phyloP scores from a whole-genome alignment of 1,284 basidiomycete species.

The Termitomyces sp. region DNA sequence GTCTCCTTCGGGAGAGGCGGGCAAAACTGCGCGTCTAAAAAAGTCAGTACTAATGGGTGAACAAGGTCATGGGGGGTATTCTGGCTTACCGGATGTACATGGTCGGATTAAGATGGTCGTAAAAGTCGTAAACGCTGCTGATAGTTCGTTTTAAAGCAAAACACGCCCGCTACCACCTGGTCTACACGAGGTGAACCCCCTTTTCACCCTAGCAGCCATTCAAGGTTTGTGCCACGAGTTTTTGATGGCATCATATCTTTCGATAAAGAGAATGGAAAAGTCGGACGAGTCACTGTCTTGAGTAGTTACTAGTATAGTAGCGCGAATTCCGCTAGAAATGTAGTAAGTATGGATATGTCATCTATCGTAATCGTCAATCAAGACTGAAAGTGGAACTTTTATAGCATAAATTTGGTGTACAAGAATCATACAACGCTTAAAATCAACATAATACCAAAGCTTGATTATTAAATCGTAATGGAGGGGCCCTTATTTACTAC shows the following conservation, averaged over 20 bases:
- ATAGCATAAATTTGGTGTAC: neutral
- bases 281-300: neutral
- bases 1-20: conserved; percentile 9
- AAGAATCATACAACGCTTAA: neutral
- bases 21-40: conserved; percentile 12
- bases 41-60: neutral
- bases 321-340: neutral
- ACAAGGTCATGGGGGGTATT: neutral
- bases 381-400: neutral
- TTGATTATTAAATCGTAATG: neutral
- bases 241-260: conserved; percentile 15
- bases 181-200: conserved; percentile 15
- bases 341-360: neutral
- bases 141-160: conserved; percentile 9
- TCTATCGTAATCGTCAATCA: neutral
- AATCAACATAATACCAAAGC: neutral
- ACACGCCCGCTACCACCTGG: conserved; percentile 12
- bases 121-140: conserved; percentile 13
- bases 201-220: neutral
- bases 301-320: neutral
- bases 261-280: neutral
- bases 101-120: conserved; percentile 11
- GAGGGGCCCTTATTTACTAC: no score
- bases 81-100: conserved; percentile 15
- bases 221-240: conserved; percentile 10